Evolutionary conservation across 371 early-diverging fungal genomes (phyloP).

Genomic region (Saksenaea oblongispora): DNA sequence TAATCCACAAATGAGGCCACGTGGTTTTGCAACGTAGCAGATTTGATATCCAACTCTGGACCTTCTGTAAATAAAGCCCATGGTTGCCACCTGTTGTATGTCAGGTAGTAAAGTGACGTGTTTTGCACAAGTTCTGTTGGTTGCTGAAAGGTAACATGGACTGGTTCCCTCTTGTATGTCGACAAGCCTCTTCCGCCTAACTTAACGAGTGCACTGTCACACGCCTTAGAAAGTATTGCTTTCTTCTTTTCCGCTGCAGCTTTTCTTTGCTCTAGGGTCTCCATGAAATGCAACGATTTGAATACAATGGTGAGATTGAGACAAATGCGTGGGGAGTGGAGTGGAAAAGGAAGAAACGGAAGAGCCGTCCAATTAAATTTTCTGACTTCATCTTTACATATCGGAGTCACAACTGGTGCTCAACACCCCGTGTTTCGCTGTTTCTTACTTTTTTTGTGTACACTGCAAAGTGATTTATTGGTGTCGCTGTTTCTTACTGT

Average conservation of each 20-base stretch:
- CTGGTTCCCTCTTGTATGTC: conserved; percentile 12
- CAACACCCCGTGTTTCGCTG: no score
- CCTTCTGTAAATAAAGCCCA: conserved; percentile 11
- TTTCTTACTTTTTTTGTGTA: no score
- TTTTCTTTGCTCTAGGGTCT: neutral
- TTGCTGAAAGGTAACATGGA: conserved; percentile 18
- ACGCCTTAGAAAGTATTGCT: neutral
- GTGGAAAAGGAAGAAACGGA: conserved; percentile 3
- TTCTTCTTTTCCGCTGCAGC: neutral
- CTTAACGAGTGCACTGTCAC: neutral
- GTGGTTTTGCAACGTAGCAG: conserved; percentile 12
- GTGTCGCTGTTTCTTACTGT: no score
- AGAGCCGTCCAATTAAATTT: neutral
- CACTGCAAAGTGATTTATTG: no score
- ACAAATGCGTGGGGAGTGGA: conserved; percentile 4
- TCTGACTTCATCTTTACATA: neutral
- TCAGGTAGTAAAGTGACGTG: neutral
- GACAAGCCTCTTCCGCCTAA: neutral
- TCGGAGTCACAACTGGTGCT: neutral
- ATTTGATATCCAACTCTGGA: conserved; percentile 5
- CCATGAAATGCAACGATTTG: neutral
- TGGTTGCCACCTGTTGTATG: conserved; percentile 3
- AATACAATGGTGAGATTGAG: conserved; percentile 3
- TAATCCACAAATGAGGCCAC: conserved; percentile 15
- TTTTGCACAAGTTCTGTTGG: conserved; percentile 13